Evolutionary conservation across 208 protist species (phyloP), one percentile per base, ranked within the genome.

Genomic region (Phytomonas sp.): DNA sequence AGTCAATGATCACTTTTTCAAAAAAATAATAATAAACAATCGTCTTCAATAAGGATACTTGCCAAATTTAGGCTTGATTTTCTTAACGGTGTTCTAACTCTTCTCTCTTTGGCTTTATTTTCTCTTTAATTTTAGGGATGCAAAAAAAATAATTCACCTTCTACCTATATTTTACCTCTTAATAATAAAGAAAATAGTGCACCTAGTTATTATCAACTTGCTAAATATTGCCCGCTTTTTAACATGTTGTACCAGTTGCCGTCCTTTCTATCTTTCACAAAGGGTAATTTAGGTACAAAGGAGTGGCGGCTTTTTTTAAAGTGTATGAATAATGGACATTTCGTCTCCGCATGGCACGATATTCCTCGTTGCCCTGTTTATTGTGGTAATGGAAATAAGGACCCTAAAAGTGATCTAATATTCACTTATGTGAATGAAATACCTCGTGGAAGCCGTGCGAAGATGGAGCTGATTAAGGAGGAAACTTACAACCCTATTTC

Each of bases 401-500:
- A 56, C 5, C 19, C 1, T 6, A 56, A 26, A 23, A 56, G 19
- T 26, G 45, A 56, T 56, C 45, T 33, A 8, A 37, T 92, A 61
- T 79, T 89, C 49, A 85, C 81, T 19, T 92, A 83, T 70, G 80
- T 96, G 29, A 87, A 78, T 52, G 93, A 97, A 70, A 97, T 98
- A 36, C 93, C 93, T 0, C 81, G 82, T 26, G 88, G 87, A 16
- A 97, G 89, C 14, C 78, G 88, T 26, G 89, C 91, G 3, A 98
- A 98, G 88, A 77, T 98, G 65, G 95, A 98, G 76, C 76, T 98
- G 32, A 40, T 77, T n/a, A 98, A 92, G 65, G 80, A 84, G 59
- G 86, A 97, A 74, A 37, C 78, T 10, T 77, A 91, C 78, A 98
- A 98, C 77, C 96, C 96, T 3, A 93, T 98, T 60, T 88, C 78